phyloP scores from a whole-genome alignment of 129 eudicot genomes.

The Dittrichia graveolens region DNA sequence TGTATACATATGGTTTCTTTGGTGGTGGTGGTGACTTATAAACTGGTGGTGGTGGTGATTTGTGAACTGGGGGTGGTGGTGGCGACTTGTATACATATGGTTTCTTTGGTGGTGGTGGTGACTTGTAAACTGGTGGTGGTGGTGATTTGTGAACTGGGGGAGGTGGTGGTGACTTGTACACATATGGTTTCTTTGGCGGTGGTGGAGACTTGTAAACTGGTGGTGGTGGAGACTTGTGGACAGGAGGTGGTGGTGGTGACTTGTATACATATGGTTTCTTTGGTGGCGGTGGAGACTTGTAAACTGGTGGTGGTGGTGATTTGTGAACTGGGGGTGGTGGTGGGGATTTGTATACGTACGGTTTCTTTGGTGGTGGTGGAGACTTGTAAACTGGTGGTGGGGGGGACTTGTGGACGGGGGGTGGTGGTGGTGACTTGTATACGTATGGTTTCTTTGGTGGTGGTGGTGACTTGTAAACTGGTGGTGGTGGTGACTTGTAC shows the following conservation, averaged over 20 bases:
- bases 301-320: constrained; percentile 38
- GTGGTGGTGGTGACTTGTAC: constrained; percentile 29
- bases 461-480: constrained; percentile 36
- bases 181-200: not conserved
- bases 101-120: constrained; percentile 4
- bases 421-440: constrained; percentile 38
- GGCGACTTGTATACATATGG: constrained; percentile 11
- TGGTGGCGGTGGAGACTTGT: constrained; percentile 26
- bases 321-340: constrained; percentile 30
- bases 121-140: not conserved
- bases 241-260: constrained; percentile 25
- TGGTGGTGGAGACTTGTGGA: not conserved
- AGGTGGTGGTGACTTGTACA: constrained; percentile 12
- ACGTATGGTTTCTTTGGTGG: constrained; percentile 17
- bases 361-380: constrained; percentile 27
- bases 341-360: constrained; percentile 2
- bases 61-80: too few species aligned
- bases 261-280: constrained; percentile 20
- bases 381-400: constrained; percentile 37
- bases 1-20: not conserved
- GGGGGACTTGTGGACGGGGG: constrained; percentile 33
- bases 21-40: constrained; percentile 2
- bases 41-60: not conserved
- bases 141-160: not conserved
- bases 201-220: not conserved